Conservation (phyloP, 352 stramenopile genomes). For the Phytopythium aichiense region DNA sequence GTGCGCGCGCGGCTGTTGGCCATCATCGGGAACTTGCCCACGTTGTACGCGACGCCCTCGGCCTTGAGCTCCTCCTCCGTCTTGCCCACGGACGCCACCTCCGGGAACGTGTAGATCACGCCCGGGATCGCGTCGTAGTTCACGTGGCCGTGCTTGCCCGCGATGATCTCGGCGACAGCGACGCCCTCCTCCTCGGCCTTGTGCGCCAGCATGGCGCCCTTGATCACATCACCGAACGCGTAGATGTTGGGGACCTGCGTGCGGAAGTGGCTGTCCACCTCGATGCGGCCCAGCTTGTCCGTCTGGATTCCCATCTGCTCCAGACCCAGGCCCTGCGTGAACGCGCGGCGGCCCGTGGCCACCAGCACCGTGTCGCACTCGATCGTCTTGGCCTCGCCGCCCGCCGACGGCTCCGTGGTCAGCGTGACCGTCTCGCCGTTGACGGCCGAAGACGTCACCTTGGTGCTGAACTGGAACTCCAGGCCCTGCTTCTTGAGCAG, state of each 20-base stretch:
- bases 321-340: slow-evolving; percentile 94
- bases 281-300: slow-evolving; percentile 95
- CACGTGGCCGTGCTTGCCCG: slow-evolving; percentile 96
- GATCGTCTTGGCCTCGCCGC: slow-evolving; percentile 49
- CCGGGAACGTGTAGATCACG: slow-evolving; percentile 98
- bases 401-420: slow-evolving; percentile 89
- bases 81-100: slow-evolving; percentile 95
- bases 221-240: slow-evolving; percentile 97
- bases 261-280: slow-evolving; percentile 96
- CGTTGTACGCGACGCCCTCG: slow-evolving; percentile 93
- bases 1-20: slow-evolving; percentile 96
- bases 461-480: slow-evolving; percentile 97
- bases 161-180: slow-evolving; percentile 96
- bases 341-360: slow-evolving; percentile 92
- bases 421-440: slow-evolving; percentile 92
- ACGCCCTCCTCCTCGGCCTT: slow-evolving; percentile 99
- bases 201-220: slow-evolving; percentile 98
- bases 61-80: slow-evolving; percentile 98
- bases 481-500: slow-evolving; percentile 99
- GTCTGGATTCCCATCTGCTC: slow-evolving; percentile 97
- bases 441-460: slow-evolving; percentile 94
- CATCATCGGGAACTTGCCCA: slow-evolving; percentile 97
- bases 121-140: slow-evolving; percentile 99
- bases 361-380: slow-evolving; percentile 82
- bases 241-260: slow-evolving; percentile 94